phyloP scores from a whole-genome alignment of 2,329 filamentous ascomycete species.

The Fusarium pilosicola region DNA sequence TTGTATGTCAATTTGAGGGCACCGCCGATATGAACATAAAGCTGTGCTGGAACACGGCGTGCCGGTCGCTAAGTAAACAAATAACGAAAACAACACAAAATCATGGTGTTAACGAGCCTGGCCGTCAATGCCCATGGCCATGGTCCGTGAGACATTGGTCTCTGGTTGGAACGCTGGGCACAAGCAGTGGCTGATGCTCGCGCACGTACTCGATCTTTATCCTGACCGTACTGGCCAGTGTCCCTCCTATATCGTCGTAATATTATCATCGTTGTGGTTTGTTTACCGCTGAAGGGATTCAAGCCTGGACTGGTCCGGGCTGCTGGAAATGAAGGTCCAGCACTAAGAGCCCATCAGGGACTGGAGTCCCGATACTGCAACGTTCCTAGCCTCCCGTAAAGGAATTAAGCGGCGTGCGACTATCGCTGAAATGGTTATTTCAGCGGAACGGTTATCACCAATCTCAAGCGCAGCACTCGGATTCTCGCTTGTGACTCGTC shows the following conservation, averaged over 20 bases:
- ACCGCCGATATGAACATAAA: constrained; percentile 1
- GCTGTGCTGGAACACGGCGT: constrained; percentile 21
- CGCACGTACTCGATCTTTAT: constrained; percentile 26
- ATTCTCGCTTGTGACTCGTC: constrained; percentile 41
- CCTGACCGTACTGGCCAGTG: constrained; percentile 19
- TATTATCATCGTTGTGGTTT: constrained; percentile 15
- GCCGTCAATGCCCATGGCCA: constrained; percentile 23
- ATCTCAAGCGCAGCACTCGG: constrained; percentile 42
- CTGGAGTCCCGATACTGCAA: constrained; percentile 29
- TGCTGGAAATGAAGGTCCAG: constrained; percentile 39
- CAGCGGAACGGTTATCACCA: constrained; percentile 42
- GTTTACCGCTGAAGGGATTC: constrained; percentile 18
- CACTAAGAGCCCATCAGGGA: constrained; percentile 29
- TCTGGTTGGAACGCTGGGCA: constrained; percentile 30
- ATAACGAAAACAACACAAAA: constrained; percentile 35
- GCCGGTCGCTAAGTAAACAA: constrained; percentile 38
- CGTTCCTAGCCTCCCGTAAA: constrained; percentile 11
- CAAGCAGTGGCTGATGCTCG: constrained; percentile 30
- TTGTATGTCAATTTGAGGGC: background rate
- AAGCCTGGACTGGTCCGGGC: constrained; percentile 34
- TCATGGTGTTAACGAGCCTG: constrained; percentile 13
- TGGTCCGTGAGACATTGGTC: constrained; percentile 37
- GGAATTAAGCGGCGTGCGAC: constrained; percentile 39
- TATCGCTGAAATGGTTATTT: constrained; percentile 28
- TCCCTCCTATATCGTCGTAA: constrained; percentile 9